Evolutionary conservation across 139 green algal species (phyloP).

Genomic region (Coelastrella sp.): DNA sequence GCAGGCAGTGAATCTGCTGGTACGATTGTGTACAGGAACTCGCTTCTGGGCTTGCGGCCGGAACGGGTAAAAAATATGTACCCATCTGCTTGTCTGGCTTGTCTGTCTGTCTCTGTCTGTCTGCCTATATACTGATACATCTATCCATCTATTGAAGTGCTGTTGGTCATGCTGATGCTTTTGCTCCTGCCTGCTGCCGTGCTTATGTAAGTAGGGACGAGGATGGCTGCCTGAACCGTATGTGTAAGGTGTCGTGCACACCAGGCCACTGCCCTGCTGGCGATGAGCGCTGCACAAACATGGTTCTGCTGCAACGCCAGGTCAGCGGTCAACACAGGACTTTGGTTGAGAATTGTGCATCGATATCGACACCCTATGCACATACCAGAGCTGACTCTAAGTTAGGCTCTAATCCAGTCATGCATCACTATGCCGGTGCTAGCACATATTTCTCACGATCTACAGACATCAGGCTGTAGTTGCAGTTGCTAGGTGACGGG

Average conservation of each 20-base stretch:
- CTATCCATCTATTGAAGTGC: neutral
- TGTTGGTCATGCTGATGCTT: neutral
- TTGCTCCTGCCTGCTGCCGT: neutral
- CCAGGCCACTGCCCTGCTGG: neutral
- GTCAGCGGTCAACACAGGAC: neutral
- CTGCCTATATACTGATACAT: neutral
- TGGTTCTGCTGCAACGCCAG: neutral
- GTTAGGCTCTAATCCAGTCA: neutral
- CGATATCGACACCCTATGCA: neutral
- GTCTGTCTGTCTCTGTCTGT: too few relatives aligned
- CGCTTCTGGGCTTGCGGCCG: too few relatives aligned
- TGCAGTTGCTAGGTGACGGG: too few relatives aligned
- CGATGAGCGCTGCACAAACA: conserved; percentile 2
- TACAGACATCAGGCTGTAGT: too few relatives aligned
- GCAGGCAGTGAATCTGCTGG: too few relatives aligned
- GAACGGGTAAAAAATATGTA: too few relatives aligned
- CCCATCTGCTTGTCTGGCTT: too few relatives aligned
- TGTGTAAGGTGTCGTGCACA: conserved; percentile 4
- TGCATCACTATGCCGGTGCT: too few relatives aligned
- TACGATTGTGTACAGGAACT: too few relatives aligned
- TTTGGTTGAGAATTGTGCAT: too few relatives aligned
- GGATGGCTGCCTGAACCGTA: conserved; percentile 36
- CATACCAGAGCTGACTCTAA: neutral
- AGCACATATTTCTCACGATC: too few relatives aligned
- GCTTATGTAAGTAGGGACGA: conserved; percentile 11